phyloP scores from a whole-genome alignment of 2,329 filamentous ascomycete genomes.

The Xylariaceae sp. region DNA sequence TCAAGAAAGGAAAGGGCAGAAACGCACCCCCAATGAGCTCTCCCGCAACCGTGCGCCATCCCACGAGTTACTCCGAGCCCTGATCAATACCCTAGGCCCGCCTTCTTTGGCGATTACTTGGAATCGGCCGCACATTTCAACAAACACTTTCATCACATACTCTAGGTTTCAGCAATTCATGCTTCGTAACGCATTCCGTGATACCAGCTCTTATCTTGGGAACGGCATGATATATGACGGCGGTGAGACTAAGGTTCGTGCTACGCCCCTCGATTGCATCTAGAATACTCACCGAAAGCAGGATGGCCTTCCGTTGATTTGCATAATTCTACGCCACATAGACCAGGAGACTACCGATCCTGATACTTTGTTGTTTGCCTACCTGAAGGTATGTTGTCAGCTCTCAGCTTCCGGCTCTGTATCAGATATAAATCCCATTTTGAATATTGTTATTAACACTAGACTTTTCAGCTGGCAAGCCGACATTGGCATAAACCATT shows the following conservation, averaged over 20 bases:
- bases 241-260: conserved; percentile 59
- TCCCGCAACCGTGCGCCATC: conserved; percentile 51
- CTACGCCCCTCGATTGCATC: background rate
- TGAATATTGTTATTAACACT: conserved; percentile 18
- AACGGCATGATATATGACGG: conserved; percentile 66
- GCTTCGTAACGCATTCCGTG: conserved; percentile 63
- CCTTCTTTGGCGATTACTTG: conserved; percentile 65
- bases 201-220: conserved; percentile 60
- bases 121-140: conserved; percentile 62
- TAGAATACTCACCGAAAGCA: conserved; percentile 26
- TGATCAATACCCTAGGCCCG: conserved; percentile 63
- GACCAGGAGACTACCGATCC: conserved; percentile 62
- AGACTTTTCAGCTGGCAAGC: conserved; percentile 54
- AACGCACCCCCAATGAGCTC: conserved; percentile 52
- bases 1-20: conserved; percentile 54
- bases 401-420: background rate
- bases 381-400: conserved; percentile 53
- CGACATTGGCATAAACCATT: conserved; percentile 67
- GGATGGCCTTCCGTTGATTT: conserved; percentile 66
- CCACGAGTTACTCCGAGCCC: conserved; percentile 56
- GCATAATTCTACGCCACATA: conserved; percentile 63
- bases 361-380: conserved; percentile 63
- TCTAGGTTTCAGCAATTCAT: conserved; percentile 70
- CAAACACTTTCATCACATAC: conserved; percentile 60
- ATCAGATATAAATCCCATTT: background rate